Evolutionary conservation across 2,329 filamentous ascomycete species (phyloP).

Genomic region (Penicillium concentricum): DNA sequence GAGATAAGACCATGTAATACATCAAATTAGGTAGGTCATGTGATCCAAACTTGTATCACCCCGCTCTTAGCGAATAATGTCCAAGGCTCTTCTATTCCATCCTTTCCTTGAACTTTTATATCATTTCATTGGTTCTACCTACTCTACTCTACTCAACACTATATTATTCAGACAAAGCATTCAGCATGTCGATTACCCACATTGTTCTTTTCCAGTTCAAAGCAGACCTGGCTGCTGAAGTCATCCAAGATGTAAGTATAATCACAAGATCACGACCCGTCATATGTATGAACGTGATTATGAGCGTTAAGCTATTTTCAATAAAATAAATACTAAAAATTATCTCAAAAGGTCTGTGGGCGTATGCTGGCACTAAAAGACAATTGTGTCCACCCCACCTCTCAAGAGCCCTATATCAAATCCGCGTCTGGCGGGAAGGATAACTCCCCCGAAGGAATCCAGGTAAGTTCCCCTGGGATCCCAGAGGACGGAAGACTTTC

Average conservation of each 20-base stretch:
- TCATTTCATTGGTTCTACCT: too few species aligned
- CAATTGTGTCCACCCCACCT: slow-evolving; percentile 59
- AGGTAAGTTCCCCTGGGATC: slow-evolving; percentile 46
- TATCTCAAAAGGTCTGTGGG: slow-evolving; percentile 49
- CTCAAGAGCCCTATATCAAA: slow-evolving; percentile 61
- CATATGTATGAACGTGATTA: not conserved
- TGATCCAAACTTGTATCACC: not conserved
- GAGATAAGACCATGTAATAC: too few species aligned
- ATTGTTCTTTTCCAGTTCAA: slow-evolving; percentile 69
- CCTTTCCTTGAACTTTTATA: too few species aligned
- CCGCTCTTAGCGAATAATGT: not conserved
- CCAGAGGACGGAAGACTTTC: not conserved
- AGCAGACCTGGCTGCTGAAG: slow-evolving; percentile 46
- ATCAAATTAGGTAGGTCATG: too few species aligned
- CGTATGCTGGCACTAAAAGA: slow-evolving; percentile 59
- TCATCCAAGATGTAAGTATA: slow-evolving; percentile 56
- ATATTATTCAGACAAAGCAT: too few species aligned
- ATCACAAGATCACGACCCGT: too few species aligned
- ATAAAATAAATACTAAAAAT: not conserved
- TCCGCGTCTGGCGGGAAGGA: slow-evolving; percentile 60
- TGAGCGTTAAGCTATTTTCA: not conserved
- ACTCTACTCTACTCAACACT: too few species aligned
- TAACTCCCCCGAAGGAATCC: slow-evolving; percentile 60
- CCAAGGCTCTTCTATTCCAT: too few species aligned
- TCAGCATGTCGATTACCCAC: slow-evolving; percentile 63